Percentiles rank a stretch among this genome's conserved stretches.
phyloP scores from a whole-genome alignment of 345 rosid genomes.

The Dipteronia dyeriana region DNA sequence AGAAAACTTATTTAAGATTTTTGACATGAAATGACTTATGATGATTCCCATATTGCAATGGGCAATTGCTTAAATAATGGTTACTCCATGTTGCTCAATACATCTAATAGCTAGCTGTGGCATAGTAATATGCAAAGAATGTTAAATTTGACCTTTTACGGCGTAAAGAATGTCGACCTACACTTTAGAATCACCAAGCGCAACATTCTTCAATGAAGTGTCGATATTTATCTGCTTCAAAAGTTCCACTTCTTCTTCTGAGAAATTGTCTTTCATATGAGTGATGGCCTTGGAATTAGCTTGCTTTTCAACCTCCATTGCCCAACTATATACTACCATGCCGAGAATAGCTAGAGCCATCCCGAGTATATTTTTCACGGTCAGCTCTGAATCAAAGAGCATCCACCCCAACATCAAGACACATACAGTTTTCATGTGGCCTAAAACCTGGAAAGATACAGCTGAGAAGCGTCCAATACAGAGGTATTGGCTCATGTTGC shows the following conservation, averaged over 20 bases:
- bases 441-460: constrained; percentile 47
- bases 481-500: constrained; percentile 52
- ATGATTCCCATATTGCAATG: neutral
- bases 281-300: constrained; percentile 2
- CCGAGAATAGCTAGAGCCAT: constrained; percentile 44
- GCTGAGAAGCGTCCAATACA: constrained; percentile 58
- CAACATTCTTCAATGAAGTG: constrained; percentile 24
- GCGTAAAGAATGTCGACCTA: constrained; percentile 3
- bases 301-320: constrained; percentile 30
- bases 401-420: constrained; percentile 44
- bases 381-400: constrained; percentile 45
- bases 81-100: neutral
- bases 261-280: neutral
- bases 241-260: constrained; percentile 23
- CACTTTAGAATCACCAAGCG: constrained; percentile 21
- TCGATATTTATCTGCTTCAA: constrained; percentile 23
- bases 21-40: neutral
- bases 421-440: constrained; percentile 55
- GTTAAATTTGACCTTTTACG: neutral
- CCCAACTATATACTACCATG: constrained; percentile 43
- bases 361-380: constrained; percentile 40
- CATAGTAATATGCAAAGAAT: neutral
- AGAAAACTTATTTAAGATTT: neutral
- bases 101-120: neutral
- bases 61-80: neutral